Percentiles rank a stretch among this genome's conserved stretches.
These are phyloP conservation scores for Diaporthe amygdali DNA, from an alignment of 2,329 filamentous ascomycete genomes.

Conservation along the genomic window DNA sequence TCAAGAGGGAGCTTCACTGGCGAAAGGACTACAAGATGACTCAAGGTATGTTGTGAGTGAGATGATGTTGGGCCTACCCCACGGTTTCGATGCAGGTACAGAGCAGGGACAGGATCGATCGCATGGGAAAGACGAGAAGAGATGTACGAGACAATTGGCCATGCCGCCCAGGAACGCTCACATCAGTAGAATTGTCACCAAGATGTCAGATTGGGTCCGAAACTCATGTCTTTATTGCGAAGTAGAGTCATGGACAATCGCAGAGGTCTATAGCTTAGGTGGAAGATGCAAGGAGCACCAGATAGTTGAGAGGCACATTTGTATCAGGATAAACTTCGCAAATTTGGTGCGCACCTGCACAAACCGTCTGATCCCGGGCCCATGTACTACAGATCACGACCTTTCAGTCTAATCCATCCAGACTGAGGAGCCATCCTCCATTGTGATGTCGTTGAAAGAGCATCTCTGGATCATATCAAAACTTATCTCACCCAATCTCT, in stretches of 20 bases:
- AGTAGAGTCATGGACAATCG: neutral
- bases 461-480: neutral
- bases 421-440: neutral
- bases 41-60: neutral
- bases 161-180: neutral
- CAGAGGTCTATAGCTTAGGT: neutral
- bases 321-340: neutral
- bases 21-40: neutral
- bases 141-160: slow-evolving; percentile 5
- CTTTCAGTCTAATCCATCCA: neutral
- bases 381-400: neutral
- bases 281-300: neutral
- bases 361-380: neutral
- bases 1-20: neutral
- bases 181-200: neutral
- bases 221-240: too few relatives aligned
- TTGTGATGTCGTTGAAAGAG: neutral
- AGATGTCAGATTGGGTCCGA: neutral
- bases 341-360: neutral
- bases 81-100: slow-evolving; percentile 8
- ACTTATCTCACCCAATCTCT: neutral
- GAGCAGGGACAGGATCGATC: slow-evolving; percentile 1
- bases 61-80: slow-evolving; percentile 6
- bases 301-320: neutral
- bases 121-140: slow-evolving; percentile 5